Evolutionary conservation across 2,329 filamentous ascomycete genomes (phyloP).

Genomic region (Penicillium verrucosum): DNA sequence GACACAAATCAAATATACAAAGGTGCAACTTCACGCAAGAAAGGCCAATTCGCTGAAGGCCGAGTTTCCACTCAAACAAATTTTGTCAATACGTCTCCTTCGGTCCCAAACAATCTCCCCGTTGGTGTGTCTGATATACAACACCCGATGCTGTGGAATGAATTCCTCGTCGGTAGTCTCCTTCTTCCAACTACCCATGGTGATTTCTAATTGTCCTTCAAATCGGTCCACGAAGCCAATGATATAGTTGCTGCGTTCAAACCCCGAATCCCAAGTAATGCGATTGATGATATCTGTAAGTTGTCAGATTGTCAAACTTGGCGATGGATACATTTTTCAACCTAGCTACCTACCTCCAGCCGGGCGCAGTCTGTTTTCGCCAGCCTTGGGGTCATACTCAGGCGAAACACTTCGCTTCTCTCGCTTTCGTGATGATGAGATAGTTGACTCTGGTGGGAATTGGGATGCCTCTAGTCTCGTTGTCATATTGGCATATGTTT

Average conservation of each 20-base stretch:
- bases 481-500: neutral
- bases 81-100: constrained; percentile 44
- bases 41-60: constrained; percentile 31
- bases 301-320: neutral
- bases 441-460: neutral
- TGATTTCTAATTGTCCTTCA: constrained; percentile 47
- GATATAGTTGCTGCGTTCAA: constrained; percentile 46
- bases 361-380: constrained; percentile 20
- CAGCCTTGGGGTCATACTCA: constrained; percentile 6
- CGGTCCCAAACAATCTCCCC: constrained; percentile 52
- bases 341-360: constrained; percentile 12
- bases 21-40: constrained; percentile 18
- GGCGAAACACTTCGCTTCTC: neutral
- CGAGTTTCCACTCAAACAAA: constrained; percentile 47
- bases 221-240: constrained; percentile 57
- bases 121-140: constrained; percentile 45
- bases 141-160: constrained; percentile 54
- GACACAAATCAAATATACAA: neutral
- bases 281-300: constrained; percentile 47
- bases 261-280: constrained; percentile 49
- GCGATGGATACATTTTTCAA: neutral
- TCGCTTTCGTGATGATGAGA: neutral
- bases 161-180: constrained; percentile 56
- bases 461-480: neutral
- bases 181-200: constrained; percentile 51